A percentile compares a stretch with the other conserved stretches of the same genome.
Evolutionary conservation across 768 basidiomycete species (phyloP).

Genomic region (Albatrellus ellisii): DNA sequence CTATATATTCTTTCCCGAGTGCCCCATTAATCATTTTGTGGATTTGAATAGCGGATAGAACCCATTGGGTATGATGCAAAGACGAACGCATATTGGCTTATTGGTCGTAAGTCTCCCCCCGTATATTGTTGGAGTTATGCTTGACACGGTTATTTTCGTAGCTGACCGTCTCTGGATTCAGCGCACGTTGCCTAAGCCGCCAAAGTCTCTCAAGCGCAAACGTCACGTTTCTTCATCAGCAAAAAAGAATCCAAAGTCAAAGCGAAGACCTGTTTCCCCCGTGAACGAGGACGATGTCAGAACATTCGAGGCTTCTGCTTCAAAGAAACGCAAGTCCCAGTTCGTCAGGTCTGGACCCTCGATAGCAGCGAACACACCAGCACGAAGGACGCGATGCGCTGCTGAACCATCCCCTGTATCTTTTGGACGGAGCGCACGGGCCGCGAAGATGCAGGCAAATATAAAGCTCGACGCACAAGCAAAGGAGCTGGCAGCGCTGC

Average conservation of each 20-base stretch:
- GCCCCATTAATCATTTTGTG: neutral
- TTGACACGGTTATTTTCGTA: conserved; percentile 17
- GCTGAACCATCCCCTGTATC: conserved; percentile 11
- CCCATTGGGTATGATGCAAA: conserved; percentile 77
- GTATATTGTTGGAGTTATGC: neutral
- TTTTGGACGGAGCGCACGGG: conserved; percentile 36
- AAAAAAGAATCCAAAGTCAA: conserved; percentile 13
- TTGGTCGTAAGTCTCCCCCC: conserved; percentile 44
- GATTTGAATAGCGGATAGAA: conserved; percentile 50
- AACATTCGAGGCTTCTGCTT: conserved; percentile 12
- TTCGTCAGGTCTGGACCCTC: conserved; percentile 2
- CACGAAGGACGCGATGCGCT: conserved; percentile 2
- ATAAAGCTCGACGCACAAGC: conserved; percentile 55
- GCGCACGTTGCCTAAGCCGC: conserved; percentile 43
- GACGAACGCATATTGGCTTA: conserved; percentile 74
- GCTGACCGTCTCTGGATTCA: conserved; percentile 83
- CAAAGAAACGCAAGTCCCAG: conserved; percentile 16
- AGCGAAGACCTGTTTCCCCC: conserved; percentile 11
- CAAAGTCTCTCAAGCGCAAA: conserved; percentile 27
- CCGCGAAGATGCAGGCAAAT: conserved; percentile 63
- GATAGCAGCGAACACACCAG: conserved; percentile 5
- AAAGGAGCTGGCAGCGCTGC: conserved; percentile 50
- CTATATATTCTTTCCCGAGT: neutral
- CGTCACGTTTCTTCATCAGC: conserved; percentile 21
- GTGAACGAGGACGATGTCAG: conserved; percentile 14